phyloP scores from a whole-genome alignment of 352 stramenopile species.

The Globisporangium solare region DNA sequence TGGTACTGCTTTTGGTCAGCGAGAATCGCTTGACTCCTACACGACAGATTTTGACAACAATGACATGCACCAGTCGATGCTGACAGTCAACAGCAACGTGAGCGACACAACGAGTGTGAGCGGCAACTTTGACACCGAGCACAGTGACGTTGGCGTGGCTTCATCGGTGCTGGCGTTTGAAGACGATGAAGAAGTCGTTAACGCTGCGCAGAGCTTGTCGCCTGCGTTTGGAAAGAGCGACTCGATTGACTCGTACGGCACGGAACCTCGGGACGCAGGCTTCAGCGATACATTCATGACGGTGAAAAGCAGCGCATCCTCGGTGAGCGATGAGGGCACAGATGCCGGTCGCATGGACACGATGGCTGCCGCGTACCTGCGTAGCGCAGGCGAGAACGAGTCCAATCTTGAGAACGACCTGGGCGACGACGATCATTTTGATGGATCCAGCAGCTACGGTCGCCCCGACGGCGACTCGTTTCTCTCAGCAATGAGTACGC shows the following conservation, averaged over 20 bases:
- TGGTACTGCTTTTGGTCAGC: slow-evolving; percentile 5
- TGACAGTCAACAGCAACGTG: slow-evolving; percentile 14
- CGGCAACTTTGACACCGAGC: slow-evolving; percentile 5
- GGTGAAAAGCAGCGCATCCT: slow-evolving; percentile 6
- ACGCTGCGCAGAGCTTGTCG: slow-evolving; percentile 7
- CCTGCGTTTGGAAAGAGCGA: neutral
- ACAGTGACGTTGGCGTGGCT: neutral
- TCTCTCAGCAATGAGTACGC: slow-evolving; percentile 52
- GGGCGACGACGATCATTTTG: slow-evolving; percentile 26
- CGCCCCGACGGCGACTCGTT: slow-evolving; percentile 31
- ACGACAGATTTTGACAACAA: slow-evolving; percentile 14
- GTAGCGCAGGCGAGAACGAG: slow-evolving; percentile 20
- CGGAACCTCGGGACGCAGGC: slow-evolving; percentile 1
- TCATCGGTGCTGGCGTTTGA: slow-evolving; percentile 5
- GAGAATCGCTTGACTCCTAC: slow-evolving; percentile 11
- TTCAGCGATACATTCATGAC: slow-evolving; percentile 15
- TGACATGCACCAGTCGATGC: slow-evolving; percentile 6
- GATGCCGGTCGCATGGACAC: slow-evolving; percentile 15
- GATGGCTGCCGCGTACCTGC: slow-evolving; percentile 24
- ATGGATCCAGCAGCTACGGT: slow-evolving; percentile 23
- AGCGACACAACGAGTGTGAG: slow-evolving; percentile 3
- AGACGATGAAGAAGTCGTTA: slow-evolving; percentile 14
- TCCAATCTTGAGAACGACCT: slow-evolving; percentile 17
- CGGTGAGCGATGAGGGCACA: slow-evolving; percentile 7
- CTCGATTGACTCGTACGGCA: slow-evolving; percentile 13